phyloP scores from a whole-genome alignment of 1,284 basidiomycete species.

The Farysia itapuensis region DNA sequence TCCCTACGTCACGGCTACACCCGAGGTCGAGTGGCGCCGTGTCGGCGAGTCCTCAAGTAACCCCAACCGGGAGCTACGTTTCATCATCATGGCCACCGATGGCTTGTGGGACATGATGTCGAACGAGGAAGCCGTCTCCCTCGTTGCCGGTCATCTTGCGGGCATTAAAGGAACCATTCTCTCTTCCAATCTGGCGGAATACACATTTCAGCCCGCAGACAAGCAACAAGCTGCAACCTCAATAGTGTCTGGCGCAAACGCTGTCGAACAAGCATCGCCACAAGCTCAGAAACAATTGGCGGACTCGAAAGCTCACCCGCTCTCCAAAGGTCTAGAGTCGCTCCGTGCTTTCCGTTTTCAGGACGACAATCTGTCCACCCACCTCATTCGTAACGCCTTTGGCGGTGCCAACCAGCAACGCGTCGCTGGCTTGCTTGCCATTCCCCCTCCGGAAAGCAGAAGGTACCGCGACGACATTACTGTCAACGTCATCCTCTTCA shows the following conservation, averaged over 20 bases:
- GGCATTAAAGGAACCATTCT: slow-evolving; percentile 49
- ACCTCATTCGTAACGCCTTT: slow-evolving; percentile 90
- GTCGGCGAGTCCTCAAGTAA: slow-evolving; percentile 40
- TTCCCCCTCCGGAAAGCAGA: slow-evolving; percentile 75
- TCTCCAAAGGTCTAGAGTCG: slow-evolving; percentile 42
- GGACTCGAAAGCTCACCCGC: slow-evolving; percentile 48
- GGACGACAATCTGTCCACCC: slow-evolving; percentile 83
- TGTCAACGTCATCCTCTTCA: slow-evolving; percentile 48
- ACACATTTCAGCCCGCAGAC: slow-evolving; percentile 44
- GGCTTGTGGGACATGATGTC: slow-evolving; percentile 93
- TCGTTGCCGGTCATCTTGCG: slow-evolving; percentile 63
- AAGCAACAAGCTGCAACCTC: slow-evolving; percentile 19
- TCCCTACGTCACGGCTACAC: slow-evolving; percentile 86
- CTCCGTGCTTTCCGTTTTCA: slow-evolving; percentile 50
- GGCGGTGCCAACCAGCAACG: slow-evolving; percentile 76
- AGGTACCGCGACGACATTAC: slow-evolving; percentile 54
- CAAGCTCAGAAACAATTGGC: slow-evolving; percentile 29
- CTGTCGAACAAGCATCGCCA: slow-evolving; percentile 12
- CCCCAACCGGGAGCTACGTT: slow-evolving; percentile 46
- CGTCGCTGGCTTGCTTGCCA: slow-evolving; percentile 76
- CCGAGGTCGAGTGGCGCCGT: slow-evolving; percentile 63
- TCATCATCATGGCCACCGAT: slow-evolving; percentile 83
- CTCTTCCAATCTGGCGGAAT: slow-evolving; percentile 43
- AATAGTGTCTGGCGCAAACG: slow-evolving; percentile 64
- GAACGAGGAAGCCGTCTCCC: slow-evolving; percentile 89